These are phyloP conservation scores for Coemansia furcata DNA, from an alignment of 192 early-diverging fungal genomes.

Conservation along the genomic window DNA sequence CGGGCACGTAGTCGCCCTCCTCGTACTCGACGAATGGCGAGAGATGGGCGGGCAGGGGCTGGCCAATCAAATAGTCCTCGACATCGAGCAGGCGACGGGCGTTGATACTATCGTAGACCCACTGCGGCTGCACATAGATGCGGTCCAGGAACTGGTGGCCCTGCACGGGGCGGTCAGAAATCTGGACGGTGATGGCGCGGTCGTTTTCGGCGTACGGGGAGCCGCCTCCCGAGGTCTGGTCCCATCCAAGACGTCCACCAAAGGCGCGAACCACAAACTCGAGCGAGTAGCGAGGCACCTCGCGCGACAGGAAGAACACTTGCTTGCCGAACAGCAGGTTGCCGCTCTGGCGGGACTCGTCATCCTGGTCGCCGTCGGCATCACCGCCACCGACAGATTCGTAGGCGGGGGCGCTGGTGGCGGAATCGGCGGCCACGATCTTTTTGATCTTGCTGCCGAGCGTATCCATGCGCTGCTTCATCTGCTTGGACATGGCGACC, in stretches of 20 bases:
- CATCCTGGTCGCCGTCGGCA: slow-evolving; percentile 12
- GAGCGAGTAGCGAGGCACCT: slow-evolving; percentile 89
- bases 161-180: slow-evolving; percentile 78
- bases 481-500: slow-evolving; percentile 15
- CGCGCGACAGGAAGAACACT: slow-evolving; percentile 87
- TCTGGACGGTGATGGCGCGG: slow-evolving; percentile 84
- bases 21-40: slow-evolving; percentile 87
- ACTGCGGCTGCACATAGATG: slow-evolving; percentile 95
- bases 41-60: slow-evolving; percentile 85
- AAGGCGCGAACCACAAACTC: slow-evolving; percentile 89
- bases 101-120: slow-evolving; percentile 95
- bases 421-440: slow-evolving; percentile 18
- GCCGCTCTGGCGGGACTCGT: slow-evolving; percentile 27
- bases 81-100: slow-evolving; percentile 67
- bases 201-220: slow-evolving; percentile 79
- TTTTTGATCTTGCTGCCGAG: slow-evolving; percentile 43
- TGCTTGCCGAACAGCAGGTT: slow-evolving; percentile 60
- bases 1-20: slow-evolving; percentile 87
- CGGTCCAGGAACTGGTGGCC: slow-evolving; percentile 62
- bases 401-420: slow-evolving; percentile 18
- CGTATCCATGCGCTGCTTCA: slow-evolving; percentile 33
- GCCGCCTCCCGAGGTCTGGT: slow-evolving; percentile 68
- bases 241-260: slow-evolving; percentile 92
- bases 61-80: slow-evolving; percentile 73
- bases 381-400: slow-evolving; percentile 5